Evolutionary conservation across 495 filamentous ascomycete genomes (phyloP), one percentile per base, ranked within the genome.

Genomic region (Parachaetomium inaequale): DNA sequence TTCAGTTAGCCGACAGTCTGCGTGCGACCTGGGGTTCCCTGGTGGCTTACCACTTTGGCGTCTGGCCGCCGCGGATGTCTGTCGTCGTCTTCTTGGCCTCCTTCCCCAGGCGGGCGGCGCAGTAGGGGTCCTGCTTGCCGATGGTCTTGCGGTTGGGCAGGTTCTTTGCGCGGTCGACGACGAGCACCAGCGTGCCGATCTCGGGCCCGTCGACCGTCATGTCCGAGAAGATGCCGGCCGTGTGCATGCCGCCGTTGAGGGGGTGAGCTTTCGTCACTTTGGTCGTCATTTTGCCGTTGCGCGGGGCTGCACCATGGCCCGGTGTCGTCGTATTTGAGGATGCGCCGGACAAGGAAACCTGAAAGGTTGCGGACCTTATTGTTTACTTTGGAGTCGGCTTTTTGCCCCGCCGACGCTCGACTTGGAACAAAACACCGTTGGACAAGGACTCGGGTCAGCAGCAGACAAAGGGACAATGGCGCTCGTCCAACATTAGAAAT

Each of bases 111-210:
- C 94, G 82, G 38, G 90, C 92, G 50, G 95, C 93, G 75, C 92
- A 96, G 72, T 97, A 99, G 7, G 95, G 93, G 72, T 97, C 92
- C 77, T 99, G 94, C 78, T 99, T 99, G 58, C 95, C 93, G 81
- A 98, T 96, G 3, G 91, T 91, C 79, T 93, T 93, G 63, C 91
- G 79, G 74, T 98, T 99, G 43, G 95, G 94, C 58, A 99, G 79
- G 72, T 99, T 99, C 83, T 95, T 98, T 56, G 89, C 91, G 50
- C 90, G 84, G 74, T 99, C 95, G 63, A 99, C 82, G 63, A 99
- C 86, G 42, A 92, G 82, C 49, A 99, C 91, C 65, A 99, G 79
- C 0, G 92, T 97, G 42, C 94, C 94, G 72, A 98, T 96, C 43
- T 92, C 84, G 4, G 94, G 94, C 0, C 94, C 94, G 75, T 99